Conservation (phyloP, 129 eudicot species). For the Tanacetum coccineum region DNA sequence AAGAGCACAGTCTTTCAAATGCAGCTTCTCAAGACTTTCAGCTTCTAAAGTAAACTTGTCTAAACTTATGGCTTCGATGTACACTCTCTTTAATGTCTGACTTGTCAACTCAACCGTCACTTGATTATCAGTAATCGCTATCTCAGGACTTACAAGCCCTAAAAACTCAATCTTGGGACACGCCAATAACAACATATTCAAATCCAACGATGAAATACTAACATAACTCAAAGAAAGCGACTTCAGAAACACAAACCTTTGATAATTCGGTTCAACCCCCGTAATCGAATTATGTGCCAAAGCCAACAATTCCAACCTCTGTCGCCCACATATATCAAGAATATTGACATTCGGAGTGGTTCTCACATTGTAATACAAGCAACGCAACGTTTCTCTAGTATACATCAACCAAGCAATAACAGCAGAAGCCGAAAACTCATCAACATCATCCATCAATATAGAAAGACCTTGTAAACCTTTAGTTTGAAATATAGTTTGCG, state of each 20-base stretch:
- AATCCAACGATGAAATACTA: conserved; percentile 71
- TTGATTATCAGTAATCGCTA: conserved; percentile 67
- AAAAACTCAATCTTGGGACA: conserved; percentile 69
- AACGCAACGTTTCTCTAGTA: conserved; percentile 55
- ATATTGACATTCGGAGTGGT: conserved; percentile 68
- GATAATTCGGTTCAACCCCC: conserved; percentile 77
- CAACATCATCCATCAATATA: conserved; percentile 83
- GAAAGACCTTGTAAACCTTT: conserved; percentile 57
- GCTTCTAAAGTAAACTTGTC: conserved; percentile 79
- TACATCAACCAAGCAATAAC: conserved; percentile 85
- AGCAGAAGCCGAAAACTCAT: conserved; percentile 77
- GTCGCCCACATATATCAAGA: conserved; percentile 76
- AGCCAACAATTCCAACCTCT: conserved; percentile 57
- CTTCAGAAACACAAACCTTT: conserved; percentile 50
- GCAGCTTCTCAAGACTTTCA: conserved; percentile 62
- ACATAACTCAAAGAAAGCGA: conserved; percentile 68
- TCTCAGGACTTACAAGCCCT: conserved; percentile 59
- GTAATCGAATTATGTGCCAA: conserved; percentile 64
- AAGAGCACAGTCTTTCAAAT: conserved; percentile 71
- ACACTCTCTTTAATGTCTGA: conserved; percentile 51
- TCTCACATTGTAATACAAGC: conserved; percentile 62
- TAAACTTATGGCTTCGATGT: conserved; percentile 69
- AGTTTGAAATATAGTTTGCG: conserved; percentile 74
- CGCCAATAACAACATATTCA: conserved; percentile 61
- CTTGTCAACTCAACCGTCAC: conserved; percentile 61